Base-by-base conservation (phyloP, 2,329 filamentous ascomycete genomes). In the Aspergillus clavatus region DNA sequence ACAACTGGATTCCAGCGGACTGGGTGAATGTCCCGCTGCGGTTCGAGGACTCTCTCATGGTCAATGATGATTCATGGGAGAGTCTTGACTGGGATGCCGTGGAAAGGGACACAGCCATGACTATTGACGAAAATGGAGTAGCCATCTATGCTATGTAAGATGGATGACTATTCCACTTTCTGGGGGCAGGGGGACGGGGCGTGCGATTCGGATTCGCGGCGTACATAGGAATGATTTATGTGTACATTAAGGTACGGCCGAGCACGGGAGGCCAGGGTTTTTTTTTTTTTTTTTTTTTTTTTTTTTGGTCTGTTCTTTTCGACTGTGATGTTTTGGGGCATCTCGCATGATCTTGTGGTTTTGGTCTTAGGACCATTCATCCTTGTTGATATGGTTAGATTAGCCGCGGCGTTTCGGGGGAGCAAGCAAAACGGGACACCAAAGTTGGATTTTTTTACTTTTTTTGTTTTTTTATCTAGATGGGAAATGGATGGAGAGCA, bases 31-130 rank as follows among this genome's bases (percentile, higher is more conserved):
- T 62, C 8, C 56, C 62, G 27, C 56, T 60, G 23, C 45, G 56
- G 5, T 47, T 60, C 27, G 59, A 59, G 39, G 52, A 54, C 43
- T 51, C 48, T 10, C 45, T 60, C 36, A 18, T 58, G 19, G 55
- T 57, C 47, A 59, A 56, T 29, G 57, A 63, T 5, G 48, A 59
- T 5, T 24, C 23, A 24, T 62, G 60, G 47, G 52, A 59, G 29
- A 60, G 62, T 26, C 56, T 71, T 24, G 65, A 72, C 42, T 72
- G 69, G 67, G 67, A 71, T n/a, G 54, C 55, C 10, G 47, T 67
- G 28, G 61, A 66, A 8, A 61, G 61, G 18, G 59, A 62, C 23
- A 54, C 55, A 19, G 54, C 59, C 14, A 46, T 56, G 36, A 54
- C 47, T 33, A 45, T 54, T 31, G 57, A 62, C 38, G 58, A 59